Evolutionary conservation across 2,329 filamentous ascomycete species (phyloP).

Genomic region (Aurifilum marmelostoma): DNA sequence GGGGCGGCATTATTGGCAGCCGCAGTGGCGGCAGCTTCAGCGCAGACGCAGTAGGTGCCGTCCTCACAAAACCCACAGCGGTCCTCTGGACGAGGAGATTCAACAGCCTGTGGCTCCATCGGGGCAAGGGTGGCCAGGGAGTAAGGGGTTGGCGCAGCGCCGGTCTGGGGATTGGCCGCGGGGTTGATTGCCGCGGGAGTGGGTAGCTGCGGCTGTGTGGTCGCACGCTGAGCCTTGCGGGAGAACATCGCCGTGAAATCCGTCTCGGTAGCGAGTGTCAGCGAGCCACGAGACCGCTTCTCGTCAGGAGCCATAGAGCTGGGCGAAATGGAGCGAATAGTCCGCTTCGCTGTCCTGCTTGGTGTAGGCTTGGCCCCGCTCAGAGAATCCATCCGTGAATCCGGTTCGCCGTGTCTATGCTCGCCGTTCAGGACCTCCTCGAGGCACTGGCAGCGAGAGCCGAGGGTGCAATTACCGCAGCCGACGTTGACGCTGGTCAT

Average conservation of each 20-base stretch:
- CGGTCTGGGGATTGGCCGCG: constrained; percentile 20
- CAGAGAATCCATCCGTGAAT: constrained; percentile 14
- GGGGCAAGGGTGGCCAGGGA: constrained; percentile 21
- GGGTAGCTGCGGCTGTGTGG: constrained; percentile 34
- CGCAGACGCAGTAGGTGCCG: constrained; percentile 81
- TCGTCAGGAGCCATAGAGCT: constrained; percentile 48
- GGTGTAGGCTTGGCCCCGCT: constrained; percentile 10
- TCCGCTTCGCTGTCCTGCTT: constrained; percentile 26
- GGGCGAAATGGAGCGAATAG: constrained; percentile 42
- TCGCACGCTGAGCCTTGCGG: constrained; percentile 43
- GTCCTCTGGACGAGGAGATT: constrained; percentile 53
- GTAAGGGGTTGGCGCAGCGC: constrained; percentile 38
- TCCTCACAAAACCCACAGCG: constrained; percentile 83
- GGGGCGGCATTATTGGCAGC: neutral
- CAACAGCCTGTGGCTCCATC: constrained; percentile 18
- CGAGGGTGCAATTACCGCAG: constrained; percentile 68
- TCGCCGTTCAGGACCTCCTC: constrained; percentile 47
- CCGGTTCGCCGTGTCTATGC: constrained; percentile 30
- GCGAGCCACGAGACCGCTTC: constrained; percentile 56
- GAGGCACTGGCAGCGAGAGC: constrained; percentile 65
- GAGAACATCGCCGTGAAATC: constrained; percentile 74
- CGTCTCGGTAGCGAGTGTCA: constrained; percentile 62
- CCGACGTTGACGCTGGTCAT: constrained; percentile 58
- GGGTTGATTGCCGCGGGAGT: constrained; percentile 38
- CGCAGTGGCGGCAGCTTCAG: constrained; percentile 52